Conservation (phyloP, 768 basidiomycete species). For the Hygrophorus russula region DNA sequence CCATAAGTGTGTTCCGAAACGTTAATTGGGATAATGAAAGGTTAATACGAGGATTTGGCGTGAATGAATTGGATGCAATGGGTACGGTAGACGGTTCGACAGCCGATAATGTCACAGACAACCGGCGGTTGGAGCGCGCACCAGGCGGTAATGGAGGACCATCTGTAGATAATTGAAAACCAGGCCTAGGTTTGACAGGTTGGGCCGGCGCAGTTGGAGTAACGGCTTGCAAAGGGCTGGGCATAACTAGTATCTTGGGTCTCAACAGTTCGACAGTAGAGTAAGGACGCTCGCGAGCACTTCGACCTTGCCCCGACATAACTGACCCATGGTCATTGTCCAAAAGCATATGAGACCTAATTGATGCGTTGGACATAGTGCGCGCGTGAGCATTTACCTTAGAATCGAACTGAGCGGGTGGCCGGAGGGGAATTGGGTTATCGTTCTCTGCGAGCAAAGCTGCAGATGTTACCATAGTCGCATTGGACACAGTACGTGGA, state of each 20-base stretch:
- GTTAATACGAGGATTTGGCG: constrained; percentile 64
- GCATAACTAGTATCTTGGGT: constrained; percentile 93
- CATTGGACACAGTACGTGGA: constrained; percentile 27
- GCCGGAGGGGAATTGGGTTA: constrained; percentile 61
- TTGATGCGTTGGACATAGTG: constrained; percentile 51
- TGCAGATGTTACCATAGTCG: constrained; percentile 24
- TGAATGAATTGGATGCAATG: constrained; percentile 55
- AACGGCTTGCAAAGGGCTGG: constrained; percentile 63
- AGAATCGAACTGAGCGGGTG: constrained; percentile 75
- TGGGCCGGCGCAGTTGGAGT: constrained; percentile 23
- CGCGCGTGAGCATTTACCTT: constrained; percentile 50
- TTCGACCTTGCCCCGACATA: constrained; percentile 25
- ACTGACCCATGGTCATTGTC: constrained; percentile 41
- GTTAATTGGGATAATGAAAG: constrained; percentile 74
- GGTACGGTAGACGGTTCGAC: constrained; percentile 21
- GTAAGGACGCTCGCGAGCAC: constrained; percentile 42
- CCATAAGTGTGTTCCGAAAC: constrained; percentile 70
- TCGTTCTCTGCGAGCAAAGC: constrained; percentile 27
- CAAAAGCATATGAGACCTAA: constrained; percentile 52
- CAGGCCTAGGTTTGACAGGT: constrained; percentile 30
- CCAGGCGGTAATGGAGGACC: constrained; percentile 72
- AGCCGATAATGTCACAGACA: constrained; percentile 27
- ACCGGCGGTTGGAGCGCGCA: constrained; percentile 45
- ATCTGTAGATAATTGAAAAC: constrained; percentile 55
- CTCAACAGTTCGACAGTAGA: constrained; percentile 74